Conservation (phyloP, 495 filamentous ascomycete genomes). For the Aspergillus leporis region DNA sequence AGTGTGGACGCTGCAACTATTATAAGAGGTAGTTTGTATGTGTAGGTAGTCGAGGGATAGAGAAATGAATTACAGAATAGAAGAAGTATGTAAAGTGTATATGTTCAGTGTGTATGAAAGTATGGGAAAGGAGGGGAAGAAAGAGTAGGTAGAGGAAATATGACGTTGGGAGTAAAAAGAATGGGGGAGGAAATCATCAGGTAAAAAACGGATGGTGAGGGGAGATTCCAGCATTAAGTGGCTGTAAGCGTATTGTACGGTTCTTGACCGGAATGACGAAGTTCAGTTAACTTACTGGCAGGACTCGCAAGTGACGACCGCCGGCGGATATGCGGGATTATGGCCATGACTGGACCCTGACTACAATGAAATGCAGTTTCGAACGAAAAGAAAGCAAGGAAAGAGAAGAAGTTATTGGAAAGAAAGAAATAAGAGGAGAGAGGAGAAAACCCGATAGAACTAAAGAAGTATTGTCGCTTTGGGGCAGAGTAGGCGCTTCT, state of each 20-base stretch:
- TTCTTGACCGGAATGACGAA: no score
- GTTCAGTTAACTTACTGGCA: neutral
- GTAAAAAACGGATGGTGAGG: neutral
- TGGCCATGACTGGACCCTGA: constrained; percentile 22
- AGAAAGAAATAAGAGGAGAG: neutral
- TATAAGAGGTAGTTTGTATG: neutral
- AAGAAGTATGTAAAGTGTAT: neutral
- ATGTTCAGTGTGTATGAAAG: neutral
- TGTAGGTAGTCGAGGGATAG: neutral
- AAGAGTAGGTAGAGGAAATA: constrained; percentile 12
- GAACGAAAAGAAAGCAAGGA: neutral
- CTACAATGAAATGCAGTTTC: neutral
- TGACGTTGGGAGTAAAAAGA: constrained; percentile 19
- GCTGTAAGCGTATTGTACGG: no score
- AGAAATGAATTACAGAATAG: neutral
- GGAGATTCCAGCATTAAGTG: neutral
- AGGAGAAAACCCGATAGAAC: no score
- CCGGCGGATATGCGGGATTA: constrained; percentile 22
- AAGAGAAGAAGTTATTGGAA: neutral
- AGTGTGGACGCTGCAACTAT: neutral
- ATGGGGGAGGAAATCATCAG: neutral
- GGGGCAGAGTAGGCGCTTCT: neutral
- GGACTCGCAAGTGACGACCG: neutral
- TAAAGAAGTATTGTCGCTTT: neutral
- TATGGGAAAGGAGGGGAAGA: constrained; percentile 1